Conservation (phyloP, 192 early-diverging fungal genomes). For the Pecoramyces ruminantium region DNA sequence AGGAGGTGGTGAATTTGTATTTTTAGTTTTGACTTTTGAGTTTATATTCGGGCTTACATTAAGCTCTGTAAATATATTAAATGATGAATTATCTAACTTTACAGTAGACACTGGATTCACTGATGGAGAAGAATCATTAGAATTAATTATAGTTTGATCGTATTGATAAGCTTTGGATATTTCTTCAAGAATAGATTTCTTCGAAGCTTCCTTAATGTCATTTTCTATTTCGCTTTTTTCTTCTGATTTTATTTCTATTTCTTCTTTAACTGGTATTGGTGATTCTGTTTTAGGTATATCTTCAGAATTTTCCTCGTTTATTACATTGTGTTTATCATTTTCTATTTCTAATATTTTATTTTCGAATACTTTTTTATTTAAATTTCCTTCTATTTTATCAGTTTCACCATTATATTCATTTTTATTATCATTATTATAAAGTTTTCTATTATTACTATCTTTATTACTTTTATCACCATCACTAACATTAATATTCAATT, state of each 20-base stretch:
- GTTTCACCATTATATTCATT: neutral
- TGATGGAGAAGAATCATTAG: no score
- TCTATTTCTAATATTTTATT: no score
- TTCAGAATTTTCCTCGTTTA: neutral
- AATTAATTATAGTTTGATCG: neutral
- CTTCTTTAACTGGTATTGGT: neutral
- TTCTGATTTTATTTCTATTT: neutral
- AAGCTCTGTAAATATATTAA: neutral
- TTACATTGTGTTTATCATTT: no score
- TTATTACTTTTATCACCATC: neutral
- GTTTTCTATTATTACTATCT: neutral
- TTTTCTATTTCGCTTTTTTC: no score
- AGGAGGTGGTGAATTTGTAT: neutral
- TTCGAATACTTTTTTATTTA: no score
- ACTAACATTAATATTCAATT: no score
- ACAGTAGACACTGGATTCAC: no score
- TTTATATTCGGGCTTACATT: neutral
- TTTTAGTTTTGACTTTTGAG: neutral
- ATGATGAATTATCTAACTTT: neutral
- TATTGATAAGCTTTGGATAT: neutral
- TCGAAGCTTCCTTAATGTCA: neutral
- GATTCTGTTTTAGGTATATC: neutral
- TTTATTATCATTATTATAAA: neutral
- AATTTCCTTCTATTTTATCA: no score
- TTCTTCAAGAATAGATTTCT: neutral